These are phyloP conservation scores for Ceratobasidium theobromae DNA, from an alignment of 1,284 basidiomycete genomes.

Conservation along the genomic window DNA sequence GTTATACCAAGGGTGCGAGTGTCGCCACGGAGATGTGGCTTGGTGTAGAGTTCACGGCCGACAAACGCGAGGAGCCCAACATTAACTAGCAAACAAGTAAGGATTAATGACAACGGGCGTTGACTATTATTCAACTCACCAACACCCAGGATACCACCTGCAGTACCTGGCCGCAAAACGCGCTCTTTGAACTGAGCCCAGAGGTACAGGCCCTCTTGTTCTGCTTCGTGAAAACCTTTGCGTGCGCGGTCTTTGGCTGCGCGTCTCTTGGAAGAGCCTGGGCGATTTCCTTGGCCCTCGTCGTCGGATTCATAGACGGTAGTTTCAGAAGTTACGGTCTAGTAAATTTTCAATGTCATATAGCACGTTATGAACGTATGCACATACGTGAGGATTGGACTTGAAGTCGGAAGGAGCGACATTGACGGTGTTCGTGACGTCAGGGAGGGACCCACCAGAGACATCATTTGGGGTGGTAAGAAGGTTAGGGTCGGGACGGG, in stretches of 20 bases:
- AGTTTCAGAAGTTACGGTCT: slow-evolving; percentile 33
- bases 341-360: not conserved
- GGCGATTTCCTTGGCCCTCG: slow-evolving; percentile 7
- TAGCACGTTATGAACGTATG: not conserved
- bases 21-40: slow-evolving; percentile 64
- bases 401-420: slow-evolving; percentile 56
- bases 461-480: slow-evolving; percentile 54
- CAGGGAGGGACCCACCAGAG: slow-evolving; percentile 47
- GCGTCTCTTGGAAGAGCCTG: slow-evolving; percentile 9
- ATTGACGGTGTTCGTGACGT: slow-evolving; percentile 56
- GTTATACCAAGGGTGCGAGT: slow-evolving; percentile 56
- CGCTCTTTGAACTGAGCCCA: slow-evolving; percentile 62
- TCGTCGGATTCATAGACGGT: slow-evolving; percentile 13
- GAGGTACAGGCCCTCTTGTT: slow-evolving; percentile 55
- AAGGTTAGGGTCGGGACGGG: slow-evolving; percentile 61
- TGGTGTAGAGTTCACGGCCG: slow-evolving; percentile 67
- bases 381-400: slow-evolving; percentile 46
- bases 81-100: slow-evolving; percentile 54
- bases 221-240: slow-evolving; percentile 50
- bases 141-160: slow-evolving; percentile 71
- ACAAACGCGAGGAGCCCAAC: slow-evolving; percentile 65
- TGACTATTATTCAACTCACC: slow-evolving; percentile 47
- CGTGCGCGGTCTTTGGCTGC: slow-evolving; percentile 40
- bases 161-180: slow-evolving; percentile 66
- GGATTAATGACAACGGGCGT: not conserved